phyloP scores from a whole-genome alignment of 2,329 filamentous ascomycete species.

The Botrytis byssoidea region DNA sequence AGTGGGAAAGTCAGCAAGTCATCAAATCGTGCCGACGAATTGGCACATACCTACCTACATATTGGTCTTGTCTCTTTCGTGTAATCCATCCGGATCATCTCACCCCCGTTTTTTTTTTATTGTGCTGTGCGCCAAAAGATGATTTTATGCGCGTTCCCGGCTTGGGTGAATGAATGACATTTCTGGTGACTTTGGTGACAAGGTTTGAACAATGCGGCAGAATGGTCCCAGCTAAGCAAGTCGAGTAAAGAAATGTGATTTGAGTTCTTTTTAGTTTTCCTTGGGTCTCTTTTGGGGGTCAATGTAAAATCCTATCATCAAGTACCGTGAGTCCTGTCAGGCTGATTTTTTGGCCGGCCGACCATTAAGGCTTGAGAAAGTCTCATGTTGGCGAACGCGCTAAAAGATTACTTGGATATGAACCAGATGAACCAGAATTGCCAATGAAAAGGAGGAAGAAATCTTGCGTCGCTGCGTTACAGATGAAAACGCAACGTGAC shows the following conservation, averaged over 20 bases:
- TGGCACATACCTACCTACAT: conserved; percentile 18
- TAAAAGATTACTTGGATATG: conserved; percentile 24
- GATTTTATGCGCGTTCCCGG: conserved; percentile 10
- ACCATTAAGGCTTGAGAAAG: conserved; percentile 2
- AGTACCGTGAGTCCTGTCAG: conserved; percentile 19
- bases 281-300: not conserved
- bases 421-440: not conserved
- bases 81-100: conserved; percentile 27
- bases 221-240: not conserved
- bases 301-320: conserved; percentile 10
- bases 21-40: conserved; percentile 13
- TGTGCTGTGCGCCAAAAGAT: conserved; percentile 6
- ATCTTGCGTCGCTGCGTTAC: not conserved
- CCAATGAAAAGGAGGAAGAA: not conserved
- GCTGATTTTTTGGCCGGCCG: conserved; percentile 6
- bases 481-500: conserved; percentile 21
- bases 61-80: conserved; percentile 22
- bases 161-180: not conserved
- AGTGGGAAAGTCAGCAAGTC: conserved; percentile 26
- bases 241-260: not conserved
- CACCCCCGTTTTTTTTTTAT: conserved; percentile 8
- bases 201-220: conserved; percentile 8
- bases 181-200: not conserved
- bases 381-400: conserved; percentile 27
- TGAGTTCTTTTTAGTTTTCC: not conserved